phyloP scores from a whole-genome alignment of 768 basidiomycete species.

The Tricholoma terreum region DNA sequence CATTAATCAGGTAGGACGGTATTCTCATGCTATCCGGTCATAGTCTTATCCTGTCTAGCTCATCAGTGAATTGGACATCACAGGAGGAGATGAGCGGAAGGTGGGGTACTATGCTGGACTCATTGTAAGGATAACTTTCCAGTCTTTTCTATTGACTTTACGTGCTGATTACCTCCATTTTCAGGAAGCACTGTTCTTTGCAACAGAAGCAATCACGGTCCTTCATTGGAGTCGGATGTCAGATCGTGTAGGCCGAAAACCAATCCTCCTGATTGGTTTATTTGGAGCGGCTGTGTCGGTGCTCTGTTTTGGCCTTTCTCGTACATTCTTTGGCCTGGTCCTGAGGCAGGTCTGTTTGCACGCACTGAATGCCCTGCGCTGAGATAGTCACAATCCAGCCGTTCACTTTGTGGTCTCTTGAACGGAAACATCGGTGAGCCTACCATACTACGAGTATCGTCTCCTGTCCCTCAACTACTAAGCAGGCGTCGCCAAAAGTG shows the following conservation, averaged over 20 bases:
- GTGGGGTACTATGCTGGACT: conserved; percentile 50
- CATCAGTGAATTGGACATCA: conserved; percentile 37
- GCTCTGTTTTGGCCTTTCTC: conserved; percentile 59
- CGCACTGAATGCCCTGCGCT: not conserved
- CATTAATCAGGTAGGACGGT: conserved; percentile 35
- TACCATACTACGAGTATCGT: conserved; percentile 60
- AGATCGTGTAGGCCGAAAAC: conserved; percentile 57
- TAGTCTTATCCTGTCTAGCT: not conserved
- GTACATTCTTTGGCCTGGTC: conserved; percentile 52
- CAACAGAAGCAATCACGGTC: conserved; percentile 52
- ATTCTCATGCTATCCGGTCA: not conserved
- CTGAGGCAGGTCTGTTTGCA: conserved; percentile 38
- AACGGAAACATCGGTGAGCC: conserved; percentile 62
- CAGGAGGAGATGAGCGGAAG: conserved; percentile 40
- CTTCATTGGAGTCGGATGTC: conserved; percentile 66
- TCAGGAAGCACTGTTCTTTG: conserved; percentile 63
- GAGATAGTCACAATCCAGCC: conserved; percentile 20
- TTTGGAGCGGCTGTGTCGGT: conserved; percentile 51
- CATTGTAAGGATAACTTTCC: conserved; percentile 32
- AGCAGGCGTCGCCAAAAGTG: conserved; percentile 46
- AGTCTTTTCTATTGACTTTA: not conserved
- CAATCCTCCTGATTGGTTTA: conserved; percentile 53
- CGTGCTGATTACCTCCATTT: not conserved
- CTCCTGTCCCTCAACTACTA: conserved; percentile 2
- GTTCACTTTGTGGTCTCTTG: conserved; percentile 40